Base-by-base conservation (phyloP, 208 protist genomes). In the Crithidia expoeki region DNA sequence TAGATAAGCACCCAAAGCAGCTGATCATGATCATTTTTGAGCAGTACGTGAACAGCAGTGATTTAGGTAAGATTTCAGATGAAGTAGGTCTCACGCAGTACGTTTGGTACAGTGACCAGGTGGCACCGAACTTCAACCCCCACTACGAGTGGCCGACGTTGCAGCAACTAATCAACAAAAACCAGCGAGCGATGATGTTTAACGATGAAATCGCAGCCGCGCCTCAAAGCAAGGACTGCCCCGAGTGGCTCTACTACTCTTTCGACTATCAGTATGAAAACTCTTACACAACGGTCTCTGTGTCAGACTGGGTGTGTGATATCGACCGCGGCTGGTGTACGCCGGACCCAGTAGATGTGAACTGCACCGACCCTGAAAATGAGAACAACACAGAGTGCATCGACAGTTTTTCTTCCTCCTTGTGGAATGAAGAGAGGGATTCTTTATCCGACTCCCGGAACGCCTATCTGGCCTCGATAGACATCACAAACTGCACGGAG, bases 21-120 rank as follows among this genome's bases (percentile, higher is more conserved):
- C 55, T 79, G 33, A 63, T 83, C 46, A 74, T 79, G 71, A 68
- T 83, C 25, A 72, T 83, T 36, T 55, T 83, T 17, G 66, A 83
- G 72, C 78, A 83, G 68, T 74, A 74, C 71, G 78, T 83, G 16
- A 79, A 83, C 52, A 76, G 64, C 72, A 72, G 64, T 36, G 69
- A 74, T 27, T 51, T 83, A 5, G 78, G 34, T 17, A 12, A 28
- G 1, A 66, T 83, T 1, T 59, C 68, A 16, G 63, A 79, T 34
- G 72, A 83, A 5, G 78, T 72, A 16, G 72, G 72, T 1, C 68
- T 83, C 17, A 66, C 57, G 21, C 25, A 64, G 62, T 76, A 74
- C 59, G 56, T 74, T 27, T 83, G 78, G 78, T 67, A 64, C 64
- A 72, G 40, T 59, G 61, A 58, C 14, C 77, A 82, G 56, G 50